Evolutionary conservation across 805 yeast genomes (phyloP).

Genomic region (Zygosaccharomyces pseudorouxii): DNA sequence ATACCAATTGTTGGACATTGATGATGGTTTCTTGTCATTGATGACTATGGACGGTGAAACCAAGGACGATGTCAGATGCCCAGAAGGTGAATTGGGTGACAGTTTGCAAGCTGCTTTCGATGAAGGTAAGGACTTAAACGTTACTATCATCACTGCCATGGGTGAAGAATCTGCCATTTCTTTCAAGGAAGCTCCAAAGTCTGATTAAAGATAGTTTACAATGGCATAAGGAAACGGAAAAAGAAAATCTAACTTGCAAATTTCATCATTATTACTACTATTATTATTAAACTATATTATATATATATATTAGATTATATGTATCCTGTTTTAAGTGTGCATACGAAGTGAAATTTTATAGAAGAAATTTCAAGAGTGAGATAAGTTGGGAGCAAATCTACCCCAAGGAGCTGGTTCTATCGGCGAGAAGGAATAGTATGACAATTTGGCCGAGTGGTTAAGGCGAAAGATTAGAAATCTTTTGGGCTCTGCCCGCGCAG

Average conservation of each 20-base stretch:
- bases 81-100: slow-evolving; percentile 98
- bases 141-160: slow-evolving; percentile 97
- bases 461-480: slow-evolving; percentile 61
- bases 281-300: slow-evolving; percentile 1
- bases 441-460: slow-evolving; percentile 62
- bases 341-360: background rate
- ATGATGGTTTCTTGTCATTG: slow-evolving; percentile 94
- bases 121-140: slow-evolving; percentile 96
- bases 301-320: slow-evolving; percentile 3
- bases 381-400: too few species aligned
- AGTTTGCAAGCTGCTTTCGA: slow-evolving; percentile 88
- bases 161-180: slow-evolving; percentile 99
- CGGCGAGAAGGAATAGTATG: slow-evolving; percentile 9
- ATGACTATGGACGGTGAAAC: slow-evolving; percentile 97
- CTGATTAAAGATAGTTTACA: slow-evolving; percentile 25
- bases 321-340: slow-evolving; percentile 6
- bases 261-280: background rate
- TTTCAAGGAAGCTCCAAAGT: slow-evolving; percentile 96
- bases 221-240: background rate
- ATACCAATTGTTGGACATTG: slow-evolving; percentile 95
- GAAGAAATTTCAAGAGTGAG: background rate
- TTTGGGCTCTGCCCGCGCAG: slow-evolving; percentile 59
- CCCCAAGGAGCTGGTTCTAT: too few species aligned
- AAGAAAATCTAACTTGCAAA: slow-evolving; percentile 6
- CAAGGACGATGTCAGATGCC: slow-evolving; percentile 98